phyloP scores from a whole-genome alignment of 2,329 filamentous ascomycete species.

The Fusarium denticulatum region DNA sequence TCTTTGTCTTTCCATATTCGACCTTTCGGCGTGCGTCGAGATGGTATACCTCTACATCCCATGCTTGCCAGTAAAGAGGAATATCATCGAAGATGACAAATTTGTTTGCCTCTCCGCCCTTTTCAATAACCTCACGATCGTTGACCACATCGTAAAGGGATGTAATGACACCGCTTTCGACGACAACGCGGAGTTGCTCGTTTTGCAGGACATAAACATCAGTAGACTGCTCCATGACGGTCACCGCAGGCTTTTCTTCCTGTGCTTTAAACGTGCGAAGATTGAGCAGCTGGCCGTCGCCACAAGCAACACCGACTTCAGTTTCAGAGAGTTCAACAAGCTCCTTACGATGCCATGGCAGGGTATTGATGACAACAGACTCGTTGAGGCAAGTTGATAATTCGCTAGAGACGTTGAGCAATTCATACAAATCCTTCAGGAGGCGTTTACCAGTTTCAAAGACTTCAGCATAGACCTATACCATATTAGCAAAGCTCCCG shows the following conservation, averaged over 20 bases:
- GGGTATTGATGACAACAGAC: conserved; percentile 79
- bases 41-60: conserved; percentile 98
- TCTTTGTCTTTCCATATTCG: conserved; percentile 71
- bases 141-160: conserved; percentile 81
- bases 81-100: conserved; percentile 97
- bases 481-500: conserved; percentile 5
- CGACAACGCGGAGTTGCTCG: conserved; percentile 75
- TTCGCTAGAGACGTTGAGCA: conserved; percentile 69
- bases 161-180: conserved; percentile 80
- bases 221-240: conserved; percentile 59
- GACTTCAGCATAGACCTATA: conserved; percentile 79
- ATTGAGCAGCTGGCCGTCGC: conserved; percentile 62
- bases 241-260: conserved; percentile 59
- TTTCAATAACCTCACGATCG: conserved; percentile 80
- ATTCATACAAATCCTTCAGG: conserved; percentile 73
- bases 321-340: conserved; percentile 71
- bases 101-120: conserved; percentile 83
- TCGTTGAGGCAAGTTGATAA: conserved; percentile 54
- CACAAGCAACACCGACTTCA: conserved; percentile 65
- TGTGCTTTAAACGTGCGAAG: conserved; percentile 61
- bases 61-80: conserved; percentile 95
- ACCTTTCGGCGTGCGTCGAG: conserved; percentile 86
- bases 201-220: conserved; percentile 85
- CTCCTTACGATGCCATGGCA: conserved; percentile 85
- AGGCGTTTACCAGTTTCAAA: conserved; percentile 80